Evolutionary conservation across 2,329 filamentous ascomycete genomes (phyloP).

Genomic region (Paecilomyces sp.): DNA sequence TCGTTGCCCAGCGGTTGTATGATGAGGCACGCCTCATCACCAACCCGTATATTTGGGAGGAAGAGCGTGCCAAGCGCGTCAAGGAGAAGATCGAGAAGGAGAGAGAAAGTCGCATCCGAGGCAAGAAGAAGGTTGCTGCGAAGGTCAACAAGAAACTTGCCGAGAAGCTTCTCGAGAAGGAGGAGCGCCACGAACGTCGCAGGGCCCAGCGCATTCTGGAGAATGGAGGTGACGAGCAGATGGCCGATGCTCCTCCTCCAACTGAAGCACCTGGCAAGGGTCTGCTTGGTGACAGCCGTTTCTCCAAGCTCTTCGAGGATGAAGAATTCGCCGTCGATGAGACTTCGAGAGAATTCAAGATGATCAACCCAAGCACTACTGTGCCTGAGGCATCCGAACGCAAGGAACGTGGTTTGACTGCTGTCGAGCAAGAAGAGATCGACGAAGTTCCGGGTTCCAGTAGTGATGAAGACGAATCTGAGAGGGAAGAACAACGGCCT

Average conservation of each 20-base stretch:
- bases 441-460: slow-evolving; percentile 43
- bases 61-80: slow-evolving; percentile 82
- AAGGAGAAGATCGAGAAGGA: slow-evolving; percentile 96
- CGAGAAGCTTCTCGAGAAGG: slow-evolving; percentile 54
- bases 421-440: slow-evolving; percentile 55
- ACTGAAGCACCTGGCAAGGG: slow-evolving; percentile 42
- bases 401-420: slow-evolving; percentile 49
- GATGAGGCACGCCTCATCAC: slow-evolving; percentile 90
- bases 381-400: slow-evolving; percentile 27
- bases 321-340: slow-evolving; percentile 92
- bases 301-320: slow-evolving; percentile 83
- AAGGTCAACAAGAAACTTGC: slow-evolving; percentile 76
- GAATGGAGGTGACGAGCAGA: slow-evolving; percentile 49
- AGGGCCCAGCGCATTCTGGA: slow-evolving; percentile 42
- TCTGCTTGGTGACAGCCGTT: slow-evolving; percentile 77
- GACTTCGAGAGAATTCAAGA: slow-evolving; percentile 74
- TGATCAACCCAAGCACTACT: slow-evolving; percentile 86
- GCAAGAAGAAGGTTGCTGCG: slow-evolving; percentile 79
- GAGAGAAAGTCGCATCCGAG: slow-evolving; percentile 86
- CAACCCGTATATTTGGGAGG: slow-evolving; percentile 89
- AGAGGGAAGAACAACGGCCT: slow-evolving; percentile 21
- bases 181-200: slow-evolving; percentile 48
- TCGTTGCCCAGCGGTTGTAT: slow-evolving; percentile 89
- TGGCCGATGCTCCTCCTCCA: slow-evolving; percentile 21
- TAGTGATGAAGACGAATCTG: slow-evolving; percentile 21